These are phyloP conservation scores for Fusarium virguliforme DNA, from an alignment of 2,329 filamentous ascomycete species.

Conservation along the genomic window DNA sequence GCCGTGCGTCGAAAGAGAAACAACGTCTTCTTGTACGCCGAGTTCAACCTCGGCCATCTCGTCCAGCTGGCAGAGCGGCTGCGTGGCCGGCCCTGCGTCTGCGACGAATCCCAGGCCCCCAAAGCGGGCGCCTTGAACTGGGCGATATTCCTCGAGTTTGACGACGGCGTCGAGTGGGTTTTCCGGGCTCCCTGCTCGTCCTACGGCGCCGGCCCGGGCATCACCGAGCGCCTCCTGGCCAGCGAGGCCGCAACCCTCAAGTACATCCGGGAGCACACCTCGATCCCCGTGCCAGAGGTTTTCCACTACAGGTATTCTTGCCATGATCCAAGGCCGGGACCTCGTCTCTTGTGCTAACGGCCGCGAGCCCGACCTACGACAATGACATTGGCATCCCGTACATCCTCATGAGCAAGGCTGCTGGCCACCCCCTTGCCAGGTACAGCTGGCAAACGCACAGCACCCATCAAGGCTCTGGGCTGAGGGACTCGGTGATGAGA, in stretches of 20 bases:
- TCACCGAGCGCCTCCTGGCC: conserved; percentile 47
- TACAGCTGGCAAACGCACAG: conserved; percentile 42
- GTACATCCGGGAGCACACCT: conserved; percentile 51
- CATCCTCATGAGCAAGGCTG: conserved; percentile 55
- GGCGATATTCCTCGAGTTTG: conserved; percentile 53
- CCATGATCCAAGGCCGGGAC: background rate
- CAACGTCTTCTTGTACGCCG: conserved; percentile 26
- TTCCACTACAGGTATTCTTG: conserved; percentile 42
- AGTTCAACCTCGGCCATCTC: conserved; percentile 34
- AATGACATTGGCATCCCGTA: conserved; percentile 54
- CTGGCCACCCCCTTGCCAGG: conserved; percentile 47
- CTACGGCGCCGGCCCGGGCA: conserved; percentile 26
- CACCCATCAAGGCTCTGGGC: conserved; percentile 22
- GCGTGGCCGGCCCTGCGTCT: conserved; percentile 17
- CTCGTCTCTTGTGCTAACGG: conserved; percentile 24
- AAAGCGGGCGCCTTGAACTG: conserved; percentile 53
- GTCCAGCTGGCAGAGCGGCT: conserved; percentile 34
- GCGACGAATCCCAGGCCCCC: conserved; percentile 44
- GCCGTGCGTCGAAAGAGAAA: conserved; percentile 17
- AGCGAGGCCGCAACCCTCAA: conserved; percentile 54
- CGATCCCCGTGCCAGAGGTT: conserved; percentile 54
- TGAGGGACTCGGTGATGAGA: conserved; percentile 20
- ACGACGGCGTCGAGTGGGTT: conserved; percentile 53
- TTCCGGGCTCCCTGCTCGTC: conserved; percentile 49
- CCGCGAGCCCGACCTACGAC: conserved; percentile 26